Evolutionary conservation across 768 basidiomycete genomes (phyloP).

Genomic region (Pleurotus tuber-regium): DNA sequence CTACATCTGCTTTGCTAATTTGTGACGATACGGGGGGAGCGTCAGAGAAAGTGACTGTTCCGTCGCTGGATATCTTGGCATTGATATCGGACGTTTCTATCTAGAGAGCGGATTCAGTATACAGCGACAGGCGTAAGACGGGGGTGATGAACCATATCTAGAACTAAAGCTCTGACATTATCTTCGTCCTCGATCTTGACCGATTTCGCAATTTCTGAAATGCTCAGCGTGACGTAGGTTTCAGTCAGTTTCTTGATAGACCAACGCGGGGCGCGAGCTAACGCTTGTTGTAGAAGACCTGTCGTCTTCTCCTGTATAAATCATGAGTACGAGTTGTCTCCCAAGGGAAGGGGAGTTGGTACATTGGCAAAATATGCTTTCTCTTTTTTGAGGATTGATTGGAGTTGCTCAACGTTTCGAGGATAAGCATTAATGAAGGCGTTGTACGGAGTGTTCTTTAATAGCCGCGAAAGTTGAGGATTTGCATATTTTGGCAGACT

Average conservation of each 20-base stretch:
- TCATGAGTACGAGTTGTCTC: neutral
- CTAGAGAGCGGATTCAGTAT: conserved; percentile 33
- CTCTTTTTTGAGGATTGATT: conserved; percentile 53
- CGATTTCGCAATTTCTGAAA: conserved; percentile 65
- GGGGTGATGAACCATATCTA: conserved; percentile 66
- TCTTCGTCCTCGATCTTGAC: conserved; percentile 50
- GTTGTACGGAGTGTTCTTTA: conserved; percentile 69
- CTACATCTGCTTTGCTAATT: conserved; percentile 49
- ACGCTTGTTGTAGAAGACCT: conserved; percentile 66
- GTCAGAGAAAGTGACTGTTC: conserved; percentile 74
- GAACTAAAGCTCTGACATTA: conserved; percentile 55
- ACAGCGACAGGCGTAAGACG: neutral
- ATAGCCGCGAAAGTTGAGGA: conserved; percentile 48
- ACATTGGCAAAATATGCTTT: conserved; percentile 50
- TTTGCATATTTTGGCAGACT: conserved; percentile 76
- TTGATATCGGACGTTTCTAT: conserved; percentile 70
- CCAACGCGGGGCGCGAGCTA: conserved; percentile 75
- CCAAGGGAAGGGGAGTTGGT: neutral
- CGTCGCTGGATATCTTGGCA: conserved; percentile 63
- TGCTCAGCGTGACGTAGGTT: conserved; percentile 77
- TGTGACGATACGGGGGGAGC: conserved; percentile 51
- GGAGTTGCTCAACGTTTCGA: conserved; percentile 42
- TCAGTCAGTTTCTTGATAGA: conserved; percentile 75
- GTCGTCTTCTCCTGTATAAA: conserved; percentile 61
- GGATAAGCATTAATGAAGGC: conserved; percentile 68